phyloP scores from a whole-genome alignment of 2,329 filamentous ascomycete species.

The Dothistroma pini region DNA sequence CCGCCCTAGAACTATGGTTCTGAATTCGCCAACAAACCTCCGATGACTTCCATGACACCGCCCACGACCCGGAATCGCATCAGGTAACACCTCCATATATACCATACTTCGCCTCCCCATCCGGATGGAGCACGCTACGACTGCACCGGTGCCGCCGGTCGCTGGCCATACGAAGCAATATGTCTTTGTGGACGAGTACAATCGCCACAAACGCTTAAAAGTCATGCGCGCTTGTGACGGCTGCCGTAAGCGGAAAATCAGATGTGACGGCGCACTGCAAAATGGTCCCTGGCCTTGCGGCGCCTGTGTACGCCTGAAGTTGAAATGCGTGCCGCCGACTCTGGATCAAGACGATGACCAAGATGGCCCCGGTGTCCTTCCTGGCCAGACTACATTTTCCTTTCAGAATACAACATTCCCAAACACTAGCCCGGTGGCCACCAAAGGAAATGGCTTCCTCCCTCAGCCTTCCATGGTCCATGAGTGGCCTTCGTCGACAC shows the following conservation, averaged over 20 bases:
- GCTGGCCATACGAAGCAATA: constrained; percentile 85
- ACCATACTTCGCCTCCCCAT: constrained; percentile 8
- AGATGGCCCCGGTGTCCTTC: constrained; percentile 19
- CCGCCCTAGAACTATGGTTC: neutral
- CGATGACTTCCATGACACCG: constrained; percentile 16
- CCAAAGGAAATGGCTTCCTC: constrained; percentile 12
- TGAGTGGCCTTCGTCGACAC: constrained; percentile 16
- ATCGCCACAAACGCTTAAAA: constrained; percentile 94
- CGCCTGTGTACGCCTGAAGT: constrained; percentile 84
- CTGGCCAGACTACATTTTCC: constrained; percentile 28
- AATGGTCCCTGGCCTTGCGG: constrained; percentile 93
- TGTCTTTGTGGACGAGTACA: constrained; percentile 99
- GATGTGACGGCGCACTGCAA: constrained; percentile 94
- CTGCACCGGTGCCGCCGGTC: constrained; percentile 48
- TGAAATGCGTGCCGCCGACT: constrained; percentile 87
- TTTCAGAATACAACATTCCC: constrained; percentile 30
- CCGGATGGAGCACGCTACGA: constrained; percentile 20
- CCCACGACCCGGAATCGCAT: constrained; percentile 10
- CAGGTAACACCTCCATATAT: constrained; percentile 9
- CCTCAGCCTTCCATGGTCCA: constrained; percentile 19
- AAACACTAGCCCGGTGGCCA: constrained; percentile 11
- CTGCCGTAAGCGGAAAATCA: constrained; percentile 92
- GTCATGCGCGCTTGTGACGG: constrained; percentile 98
- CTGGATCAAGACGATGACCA: constrained; percentile 66
- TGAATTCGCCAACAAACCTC: neutral